Base-by-base conservation (phyloP, 176 grass and related monocot species). In the Paspalum vaginatum region DNA sequence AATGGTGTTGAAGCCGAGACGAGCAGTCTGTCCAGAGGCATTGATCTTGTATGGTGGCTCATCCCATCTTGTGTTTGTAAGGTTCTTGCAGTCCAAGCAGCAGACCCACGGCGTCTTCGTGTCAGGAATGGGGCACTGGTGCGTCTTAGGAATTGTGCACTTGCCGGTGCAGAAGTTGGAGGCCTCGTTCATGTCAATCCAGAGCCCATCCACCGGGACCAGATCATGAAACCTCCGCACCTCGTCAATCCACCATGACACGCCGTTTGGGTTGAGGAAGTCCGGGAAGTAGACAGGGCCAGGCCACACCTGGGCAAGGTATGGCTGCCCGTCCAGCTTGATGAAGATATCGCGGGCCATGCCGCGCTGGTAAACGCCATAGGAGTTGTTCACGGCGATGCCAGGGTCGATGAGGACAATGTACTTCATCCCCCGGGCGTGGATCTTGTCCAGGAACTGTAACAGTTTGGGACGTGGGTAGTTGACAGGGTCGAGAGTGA, bases 171-270 rank as follows among this genome's bases (percentile, higher is more conserved):
- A 98, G 57, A 98, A 98, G 65, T 98, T 98, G 26, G 95, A 98
- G 24, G 77, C 95, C 85, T 98, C 95, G 7, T 98, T 98, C 95
- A 98, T 98, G 74, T 98, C 95, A 7, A 98, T 98, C 95, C 95
- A 98, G 9, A 98, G 83, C 43, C 95, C 92, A 11, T 95, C 92
- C 1, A 94, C 92, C 0, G 95, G 92, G 5, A 98, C 95, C 11
- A 98, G 81, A 0, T 95, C 81, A 59, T 98, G 92, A 58, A 98
- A 98, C 81, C 90, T 91, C 27, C 76, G 40, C 13, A 98, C 85
- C 92, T 98, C 95, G 32, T 98, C 92, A 2, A 94, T 87, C 95
- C 95, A 98, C 92, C 95, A 98, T 4, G 88, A 88, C 3, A 87
- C 90, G 0, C 89, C 89, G 0, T 85, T 85, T 2, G 95, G 92